A percentile compares a stretch with the other conserved stretches of the same genome.
Evolutionary conservation across 495 filamentous ascomycete genomes (phyloP).

Genomic region (Entonaema liquescens): DNA sequence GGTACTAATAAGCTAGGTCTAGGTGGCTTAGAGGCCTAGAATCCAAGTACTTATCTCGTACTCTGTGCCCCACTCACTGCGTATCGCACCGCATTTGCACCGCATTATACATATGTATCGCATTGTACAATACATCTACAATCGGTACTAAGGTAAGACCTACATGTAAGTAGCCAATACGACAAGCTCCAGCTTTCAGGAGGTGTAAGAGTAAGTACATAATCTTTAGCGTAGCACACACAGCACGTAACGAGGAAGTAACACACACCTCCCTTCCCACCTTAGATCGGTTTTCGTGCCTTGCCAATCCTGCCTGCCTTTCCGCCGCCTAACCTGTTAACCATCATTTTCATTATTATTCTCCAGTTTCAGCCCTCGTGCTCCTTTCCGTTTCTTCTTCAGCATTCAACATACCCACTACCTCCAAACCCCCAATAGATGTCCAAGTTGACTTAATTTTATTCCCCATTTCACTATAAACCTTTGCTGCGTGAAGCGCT

Average conservation of each 20-base stretch:
- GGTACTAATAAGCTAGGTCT: too few species aligned
- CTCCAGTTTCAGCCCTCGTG: conserved; percentile 38
- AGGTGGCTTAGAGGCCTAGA: not conserved
- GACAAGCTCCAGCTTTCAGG: not conserved
- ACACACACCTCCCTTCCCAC: conserved; percentile 1
- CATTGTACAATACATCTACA: not conserved
- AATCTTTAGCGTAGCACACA: conserved; percentile 12
- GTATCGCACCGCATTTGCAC: conserved; percentile 2
- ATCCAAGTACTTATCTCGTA: conserved; percentile 11
- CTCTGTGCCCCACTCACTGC: not conserved
- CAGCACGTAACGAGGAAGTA: conserved; percentile 16
- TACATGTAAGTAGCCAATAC: not conserved
- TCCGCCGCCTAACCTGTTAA: conserved; percentile 7
- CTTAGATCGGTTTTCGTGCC: conserved; percentile 18
- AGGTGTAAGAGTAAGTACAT: conserved; percentile 1
- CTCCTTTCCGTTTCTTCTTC: conserved; percentile 15
- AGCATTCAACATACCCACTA: conserved; percentile 18
- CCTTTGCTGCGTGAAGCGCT: conserved; percentile 15
- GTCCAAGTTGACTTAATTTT: conserved; percentile 11
- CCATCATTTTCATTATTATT: conserved; percentile 30
- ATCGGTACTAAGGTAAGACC: not conserved
- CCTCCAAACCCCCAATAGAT: conserved; percentile 20
- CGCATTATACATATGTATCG: not conserved
- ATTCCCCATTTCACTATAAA: conserved; percentile 3
- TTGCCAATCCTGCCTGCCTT: conserved; percentile 25